phyloP scores from a whole-genome alignment of 306 rosid genomes.

The Prunus salicina region DNA sequence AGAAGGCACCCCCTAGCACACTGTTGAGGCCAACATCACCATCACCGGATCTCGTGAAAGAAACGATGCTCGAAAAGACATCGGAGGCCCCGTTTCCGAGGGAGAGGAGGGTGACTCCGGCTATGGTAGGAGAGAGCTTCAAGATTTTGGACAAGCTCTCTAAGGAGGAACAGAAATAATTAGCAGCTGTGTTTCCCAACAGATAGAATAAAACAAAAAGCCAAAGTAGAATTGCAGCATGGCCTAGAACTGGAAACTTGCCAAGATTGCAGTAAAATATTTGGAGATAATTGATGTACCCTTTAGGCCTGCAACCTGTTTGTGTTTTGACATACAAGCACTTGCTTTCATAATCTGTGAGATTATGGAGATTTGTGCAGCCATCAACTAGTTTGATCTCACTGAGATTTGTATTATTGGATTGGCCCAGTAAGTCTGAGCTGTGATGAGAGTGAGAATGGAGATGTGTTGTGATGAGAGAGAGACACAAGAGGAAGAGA shows the following conservation, averaged over 20 bases:
- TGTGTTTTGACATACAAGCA: conserved; percentile 48
- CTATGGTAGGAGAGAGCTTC: conserved; percentile 73
- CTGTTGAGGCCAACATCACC: conserved; percentile 67
- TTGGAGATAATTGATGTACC: conserved; percentile 68
- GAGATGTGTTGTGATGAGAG: conserved; percentile 16
- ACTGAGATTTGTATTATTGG: background rate
- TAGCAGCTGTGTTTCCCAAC: conserved; percentile 72
- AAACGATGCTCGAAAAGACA: conserved; percentile 61
- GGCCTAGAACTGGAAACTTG: conserved; percentile 39
- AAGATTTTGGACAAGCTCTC: conserved; percentile 59
- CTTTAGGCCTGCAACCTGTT: conserved; percentile 48
- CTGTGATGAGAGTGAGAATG: conserved; percentile 1
- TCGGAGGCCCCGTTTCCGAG: conserved; percentile 84
- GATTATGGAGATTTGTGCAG: conserved; percentile 41
- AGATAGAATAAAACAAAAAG: conserved; percentile 69
- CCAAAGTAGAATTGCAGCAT: conserved; percentile 44
- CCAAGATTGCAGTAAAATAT: conserved; percentile 63
- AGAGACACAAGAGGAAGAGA: conserved; percentile 34
- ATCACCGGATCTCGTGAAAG: conserved; percentile 53
- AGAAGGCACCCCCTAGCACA: conserved; percentile 74
- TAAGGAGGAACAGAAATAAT: conserved; percentile 61
- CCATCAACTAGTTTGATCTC: conserved; percentile 13
- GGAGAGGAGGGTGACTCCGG: conserved; percentile 81
- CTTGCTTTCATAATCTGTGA: conserved; percentile 36
- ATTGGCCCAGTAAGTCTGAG: conserved; percentile 1